phyloP scores from a whole-genome alignment of 345 rosid genomes.

The Melaleuca quinquenervia region DNA sequence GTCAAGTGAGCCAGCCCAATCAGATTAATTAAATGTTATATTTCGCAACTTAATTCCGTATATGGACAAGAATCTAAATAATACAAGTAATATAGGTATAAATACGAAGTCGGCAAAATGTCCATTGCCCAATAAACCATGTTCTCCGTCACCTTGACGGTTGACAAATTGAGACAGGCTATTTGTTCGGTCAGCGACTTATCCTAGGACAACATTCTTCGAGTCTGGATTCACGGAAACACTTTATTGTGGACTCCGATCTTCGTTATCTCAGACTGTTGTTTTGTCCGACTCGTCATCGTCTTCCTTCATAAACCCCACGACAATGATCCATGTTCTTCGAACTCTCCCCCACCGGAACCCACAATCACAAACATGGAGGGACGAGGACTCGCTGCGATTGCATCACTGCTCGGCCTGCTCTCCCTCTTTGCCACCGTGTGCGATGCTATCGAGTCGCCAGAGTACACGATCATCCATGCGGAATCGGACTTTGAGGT shows the following conservation, averaged over 20 bases:
- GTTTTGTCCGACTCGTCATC: neutral
- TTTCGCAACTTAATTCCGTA: neutral
- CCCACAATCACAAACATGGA: neutral
- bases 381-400: neutral
- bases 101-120: neutral
- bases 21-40: neutral
- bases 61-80: neutral
- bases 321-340: neutral
- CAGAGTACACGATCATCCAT: slow-evolving; percentile 37
- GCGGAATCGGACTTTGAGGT: slow-evolving; percentile 52
- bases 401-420: neutral
- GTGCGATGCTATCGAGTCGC: slow-evolving; percentile 28
- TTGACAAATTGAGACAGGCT: neutral
- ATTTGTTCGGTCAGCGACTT: neutral
- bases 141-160: neutral
- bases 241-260: neutral
- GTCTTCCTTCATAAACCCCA: neutral
- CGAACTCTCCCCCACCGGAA: neutral
- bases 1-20: neutral
- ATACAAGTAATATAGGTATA: neutral
- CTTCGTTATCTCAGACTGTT: neutral
- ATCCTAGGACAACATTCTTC: neutral
- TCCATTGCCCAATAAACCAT: neutral
- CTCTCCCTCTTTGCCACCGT: neutral
- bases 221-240: neutral